phyloP scores from a whole-genome alignment of 441 rosid genomes.

The Macaranga tanarius region DNA sequence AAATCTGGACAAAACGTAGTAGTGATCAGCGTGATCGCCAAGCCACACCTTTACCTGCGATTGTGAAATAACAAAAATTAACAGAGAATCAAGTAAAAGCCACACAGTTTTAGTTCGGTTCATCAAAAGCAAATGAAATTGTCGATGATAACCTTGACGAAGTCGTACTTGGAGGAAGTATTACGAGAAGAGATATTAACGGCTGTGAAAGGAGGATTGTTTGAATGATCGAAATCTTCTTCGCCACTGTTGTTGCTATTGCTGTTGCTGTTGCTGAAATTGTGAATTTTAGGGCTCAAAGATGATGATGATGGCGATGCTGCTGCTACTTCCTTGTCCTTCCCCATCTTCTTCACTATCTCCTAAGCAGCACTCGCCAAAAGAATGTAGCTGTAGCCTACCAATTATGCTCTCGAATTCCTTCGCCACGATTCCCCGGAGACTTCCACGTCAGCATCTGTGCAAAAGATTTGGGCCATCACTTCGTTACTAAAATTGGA shows the following conservation, averaged over 20 bases:
- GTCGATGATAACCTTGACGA: slow-evolving; percentile 63
- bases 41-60: slow-evolving; percentile 96
- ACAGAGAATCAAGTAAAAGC: not conserved
- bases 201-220: slow-evolving; percentile 39
- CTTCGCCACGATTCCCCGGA: not conserved
- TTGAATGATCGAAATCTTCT: slow-evolving; percentile 20
- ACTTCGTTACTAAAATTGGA: no score
- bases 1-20: slow-evolving; percentile 92
- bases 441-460: not conserved
- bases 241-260: slow-evolving; percentile 14
- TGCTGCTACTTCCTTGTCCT: slow-evolving; percentile 34
- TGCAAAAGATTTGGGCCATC: not conserved
- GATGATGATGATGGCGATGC: slow-evolving; percentile 12
- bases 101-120: not conserved
- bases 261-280: no score
- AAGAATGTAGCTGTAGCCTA: no score
- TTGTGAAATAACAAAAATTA: not conserved
- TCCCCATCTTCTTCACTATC: slow-evolving; percentile 29
- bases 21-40: slow-evolving; percentile 95
- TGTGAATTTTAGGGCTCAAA: slow-evolving; percentile 18
- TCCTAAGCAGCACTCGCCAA: no score
- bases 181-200: slow-evolving; percentile 72
- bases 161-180: slow-evolving; percentile 95
- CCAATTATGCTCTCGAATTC: no score
- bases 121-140: not conserved